Percentiles rank a stretch among this genome's conserved stretches.
Evolutionary conservation across 441 rosid species (phyloP).

Genomic region (Biscutella laevigata): DNA sequence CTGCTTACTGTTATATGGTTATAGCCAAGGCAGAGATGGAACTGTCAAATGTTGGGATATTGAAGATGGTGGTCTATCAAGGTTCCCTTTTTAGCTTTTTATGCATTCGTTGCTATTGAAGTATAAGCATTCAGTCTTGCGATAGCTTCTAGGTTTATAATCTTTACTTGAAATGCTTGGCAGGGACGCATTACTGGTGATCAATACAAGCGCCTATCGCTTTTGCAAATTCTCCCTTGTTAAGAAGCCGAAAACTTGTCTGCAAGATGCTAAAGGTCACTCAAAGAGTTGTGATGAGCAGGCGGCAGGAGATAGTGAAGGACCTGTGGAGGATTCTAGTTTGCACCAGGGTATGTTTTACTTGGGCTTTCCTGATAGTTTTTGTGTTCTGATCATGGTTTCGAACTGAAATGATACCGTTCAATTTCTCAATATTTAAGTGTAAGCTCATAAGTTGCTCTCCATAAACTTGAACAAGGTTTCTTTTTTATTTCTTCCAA

Average conservation of each 20-base stretch:
- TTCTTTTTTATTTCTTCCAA: neutral
- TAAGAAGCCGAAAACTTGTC: slow-evolving; percentile 37
- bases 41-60: slow-evolving; percentile 85
- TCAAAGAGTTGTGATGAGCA: slow-evolving; percentile 13
- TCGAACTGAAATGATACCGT: neutral
- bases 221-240: slow-evolving; percentile 90
- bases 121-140: neutral
- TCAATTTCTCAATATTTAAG: neutral
- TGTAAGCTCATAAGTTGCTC: neutral
- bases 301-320: slow-evolving; percentile 26
- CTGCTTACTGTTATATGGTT: neutral
- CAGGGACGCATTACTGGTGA: slow-evolving; percentile 50
- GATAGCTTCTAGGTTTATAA: too few relatives aligned
- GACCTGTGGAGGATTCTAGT: slow-evolving; percentile 24
- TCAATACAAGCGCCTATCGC: slow-evolving; percentile 61
- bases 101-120: neutral
- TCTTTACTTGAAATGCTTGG: slow-evolving; percentile 20
- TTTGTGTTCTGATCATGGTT: neutral
- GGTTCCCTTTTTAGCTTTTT: slow-evolving; percentile 30
- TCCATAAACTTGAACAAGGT: neutral
- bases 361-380: neutral
- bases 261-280: slow-evolving; percentile 24
- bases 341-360: slow-evolving; percentile 32
- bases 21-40: slow-evolving; percentile 92
- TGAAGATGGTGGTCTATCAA: slow-evolving; percentile 70